Base-by-base conservation (phyloP, 208 protist genomes). In the Acanthamoeba divionensis region DNA sequence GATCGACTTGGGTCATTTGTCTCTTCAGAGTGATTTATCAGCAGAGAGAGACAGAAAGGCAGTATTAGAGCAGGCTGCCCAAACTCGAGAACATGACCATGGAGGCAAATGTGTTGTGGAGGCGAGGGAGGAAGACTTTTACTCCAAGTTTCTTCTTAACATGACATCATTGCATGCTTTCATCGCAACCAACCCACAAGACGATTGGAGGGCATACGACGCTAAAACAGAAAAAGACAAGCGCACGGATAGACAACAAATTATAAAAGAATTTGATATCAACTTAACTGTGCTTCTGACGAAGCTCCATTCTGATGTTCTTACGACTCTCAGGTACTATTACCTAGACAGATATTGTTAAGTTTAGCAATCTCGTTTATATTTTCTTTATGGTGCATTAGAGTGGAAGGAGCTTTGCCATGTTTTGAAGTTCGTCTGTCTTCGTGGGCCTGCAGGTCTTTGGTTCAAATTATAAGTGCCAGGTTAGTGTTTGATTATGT, bases 1-100 rank as follows among this genome's bases (percentile, higher is more conserved):
- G 29, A 33, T 86, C 13, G 77, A 86, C 33, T 45, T 86, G 13
- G 77, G 77, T 7, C 77, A 86, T 66, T 44, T 86, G 1, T 86
- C 77, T 12, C 52, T 86, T 8, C 77, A 44, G 54, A 86, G 77
- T 57, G 52, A 86, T 26, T 57, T 86, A 13, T 50, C 69, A 7
- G 69, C 69, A 10, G 69, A 80, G 24, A 52, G 55, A 36, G 47
- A 41, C 24, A 55, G 33, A 41, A 44, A 63, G 45, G 77, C 21
- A 66, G 54, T n/a, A n/a, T n/a, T n/a, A n/a, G n/a, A n/a, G n/a
- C n/a, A n/a, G n/a, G n/a, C n/a, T n/a, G n/a, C 77, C 50, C 12
- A 31, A 57, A 10, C 38, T 44, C 38, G 8, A 45, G 65, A 18
- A 73, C 21, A 33, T 31, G 75, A 67, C 18, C 57, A 38, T 12